Evolutionary conservation across 176 grass and related monocot genomes (phyloP).

Genomic region (Leersia perrieri): DNA sequence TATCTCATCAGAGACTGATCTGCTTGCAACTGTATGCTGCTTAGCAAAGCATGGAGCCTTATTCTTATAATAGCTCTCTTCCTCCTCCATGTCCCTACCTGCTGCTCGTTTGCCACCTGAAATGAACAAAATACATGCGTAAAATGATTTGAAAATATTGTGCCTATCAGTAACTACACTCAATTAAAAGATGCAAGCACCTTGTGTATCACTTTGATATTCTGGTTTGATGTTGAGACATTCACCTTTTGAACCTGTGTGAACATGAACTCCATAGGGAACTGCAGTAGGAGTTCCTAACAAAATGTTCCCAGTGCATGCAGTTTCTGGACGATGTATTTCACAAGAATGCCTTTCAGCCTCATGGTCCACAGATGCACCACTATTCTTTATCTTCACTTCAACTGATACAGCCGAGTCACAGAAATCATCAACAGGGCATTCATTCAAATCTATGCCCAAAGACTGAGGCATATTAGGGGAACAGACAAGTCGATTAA

Average conservation of each 20-base stretch:
- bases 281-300: constrained; percentile 1
- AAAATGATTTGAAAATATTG: constrained; percentile 30
- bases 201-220: constrained; percentile 36
- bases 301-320: constrained; percentile 14
- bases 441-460: constrained; percentile 64
- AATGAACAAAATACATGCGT: constrained; percentile 25
- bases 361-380: constrained; percentile 29
- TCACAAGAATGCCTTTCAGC: constrained; percentile 26
- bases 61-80: constrained; percentile 18
- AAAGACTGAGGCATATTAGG: constrained; percentile 49
- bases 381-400: constrained; percentile 34
- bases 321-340: constrained; percentile 19
- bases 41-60: constrained; percentile 14
- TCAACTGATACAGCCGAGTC: constrained; percentile 25
- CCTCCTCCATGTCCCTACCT: constrained; percentile 14
- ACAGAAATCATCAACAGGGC: constrained; percentile 52
- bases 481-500: constrained; percentile 29
- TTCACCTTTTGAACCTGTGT: constrained; percentile 5
- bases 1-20: constrained; percentile 14
- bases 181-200: constrained; percentile 38
- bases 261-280: constrained; percentile 13
- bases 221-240: constrained; percentile 3
- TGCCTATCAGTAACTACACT: background rate
- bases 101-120: constrained; percentile 31
- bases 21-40: constrained; percentile 3